Evolutionary conservation across 208 protist species (phyloP).

Genomic region (Leishmania amazonensis): DNA sequence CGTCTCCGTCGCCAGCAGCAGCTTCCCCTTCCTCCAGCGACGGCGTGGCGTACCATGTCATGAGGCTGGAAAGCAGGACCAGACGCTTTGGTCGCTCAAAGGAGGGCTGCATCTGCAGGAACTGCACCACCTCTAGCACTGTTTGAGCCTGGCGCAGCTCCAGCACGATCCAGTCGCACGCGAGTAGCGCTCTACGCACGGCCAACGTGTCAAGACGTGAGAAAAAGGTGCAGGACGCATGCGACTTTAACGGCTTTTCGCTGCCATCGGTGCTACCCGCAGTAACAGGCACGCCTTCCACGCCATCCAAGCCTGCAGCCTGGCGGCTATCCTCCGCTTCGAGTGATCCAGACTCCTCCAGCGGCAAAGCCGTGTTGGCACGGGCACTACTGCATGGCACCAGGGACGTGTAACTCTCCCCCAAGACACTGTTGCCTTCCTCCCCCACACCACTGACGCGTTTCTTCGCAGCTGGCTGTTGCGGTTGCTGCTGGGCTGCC

Average conservation of each 20-base stretch:
- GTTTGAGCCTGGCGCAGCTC: conserved; percentile 84
- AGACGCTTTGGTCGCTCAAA: conserved; percentile 79
- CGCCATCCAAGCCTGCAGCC: neutral
- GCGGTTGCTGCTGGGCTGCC: conserved; percentile 3
- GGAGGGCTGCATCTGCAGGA: conserved; percentile 54
- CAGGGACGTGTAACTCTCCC: conserved; percentile 17
- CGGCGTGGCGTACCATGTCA: conserved; percentile 91
- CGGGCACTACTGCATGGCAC: conserved; percentile 7
- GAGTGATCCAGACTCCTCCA: neutral
- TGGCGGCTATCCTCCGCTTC: neutral
- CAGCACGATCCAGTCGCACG: conserved; percentile 81
- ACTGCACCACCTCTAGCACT: conserved; percentile 78
- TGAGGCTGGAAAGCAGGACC: conserved; percentile 85
- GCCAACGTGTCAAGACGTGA: conserved; percentile 56
- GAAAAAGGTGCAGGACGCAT: conserved; percentile 39
- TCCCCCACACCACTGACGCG: neutral
- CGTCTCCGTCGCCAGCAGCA: conserved; percentile 13
- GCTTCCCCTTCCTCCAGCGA: conserved; percentile 38
- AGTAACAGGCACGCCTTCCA: neutral
- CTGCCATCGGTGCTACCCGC: neutral
- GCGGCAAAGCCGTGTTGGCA: neutral
- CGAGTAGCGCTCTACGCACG: conserved; percentile 63
- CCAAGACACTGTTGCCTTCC: neutral
- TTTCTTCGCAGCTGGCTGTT: neutral
- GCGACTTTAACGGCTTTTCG: neutral